These are phyloP conservation scores for Dissophora ornata DNA, from an alignment of 192 early-diverging fungal species.

Conservation along the genomic window DNA sequence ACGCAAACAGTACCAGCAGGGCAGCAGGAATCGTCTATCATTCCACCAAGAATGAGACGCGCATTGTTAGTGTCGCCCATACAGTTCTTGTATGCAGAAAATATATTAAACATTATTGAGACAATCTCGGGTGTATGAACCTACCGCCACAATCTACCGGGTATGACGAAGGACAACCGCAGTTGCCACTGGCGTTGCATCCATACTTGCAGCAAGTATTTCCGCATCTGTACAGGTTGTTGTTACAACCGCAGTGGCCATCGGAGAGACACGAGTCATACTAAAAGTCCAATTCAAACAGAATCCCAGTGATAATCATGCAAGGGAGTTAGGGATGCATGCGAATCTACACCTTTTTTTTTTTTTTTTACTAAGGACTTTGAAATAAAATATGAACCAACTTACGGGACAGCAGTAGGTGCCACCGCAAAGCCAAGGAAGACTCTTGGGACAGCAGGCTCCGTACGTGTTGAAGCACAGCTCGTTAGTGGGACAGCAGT, in stretches of 20 bases:
- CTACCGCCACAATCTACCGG: conserved; percentile 25
- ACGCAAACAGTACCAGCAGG: conserved; percentile 1
- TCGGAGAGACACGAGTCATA: conserved; percentile 9
- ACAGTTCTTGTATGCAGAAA: too few species aligned
- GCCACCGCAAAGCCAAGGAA: conserved; percentile 6
- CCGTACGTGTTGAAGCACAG: not conserved
- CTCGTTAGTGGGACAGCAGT: conserved; percentile 10
- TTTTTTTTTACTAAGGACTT: too few species aligned
- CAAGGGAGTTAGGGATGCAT: not conserved
- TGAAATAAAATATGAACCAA: not conserved
- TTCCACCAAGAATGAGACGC: too few species aligned
- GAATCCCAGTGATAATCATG: too few species aligned
- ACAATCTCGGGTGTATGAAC: not conserved
- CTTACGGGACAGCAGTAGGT: conserved; percentile 41
- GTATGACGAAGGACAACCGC: not conserved
- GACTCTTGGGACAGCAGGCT: conserved; percentile 4
- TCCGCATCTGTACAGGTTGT: conserved; percentile 7
- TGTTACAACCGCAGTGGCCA: conserved; percentile 28
- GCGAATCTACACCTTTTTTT: too few species aligned
- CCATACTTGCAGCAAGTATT: conserved; percentile 25
- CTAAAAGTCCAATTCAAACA: not conserved
- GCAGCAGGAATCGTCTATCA: not conserved
- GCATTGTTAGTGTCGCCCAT: too few species aligned
- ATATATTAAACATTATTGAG: too few species aligned
- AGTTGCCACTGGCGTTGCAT: conserved; percentile 17